These are phyloP conservation scores for Pulveroboletus sp. DNA, from an alignment of 768 basidiomycete species.

Conservation along the genomic window DNA sequence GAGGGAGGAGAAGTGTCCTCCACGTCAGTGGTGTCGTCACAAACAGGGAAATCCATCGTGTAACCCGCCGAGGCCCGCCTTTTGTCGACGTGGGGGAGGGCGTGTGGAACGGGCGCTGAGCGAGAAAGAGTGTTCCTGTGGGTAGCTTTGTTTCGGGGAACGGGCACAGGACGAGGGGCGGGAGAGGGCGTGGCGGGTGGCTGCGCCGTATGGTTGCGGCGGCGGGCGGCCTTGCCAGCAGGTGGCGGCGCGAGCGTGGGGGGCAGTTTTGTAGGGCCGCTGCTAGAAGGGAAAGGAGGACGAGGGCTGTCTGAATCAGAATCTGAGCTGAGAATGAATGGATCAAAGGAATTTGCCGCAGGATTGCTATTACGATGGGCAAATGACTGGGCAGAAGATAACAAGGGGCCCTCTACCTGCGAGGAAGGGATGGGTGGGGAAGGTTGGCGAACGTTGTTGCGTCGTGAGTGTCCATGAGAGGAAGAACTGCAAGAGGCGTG, in stretches of 20 bases:
- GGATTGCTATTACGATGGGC: constrained; percentile 30
- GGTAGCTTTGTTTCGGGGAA: constrained; percentile 34
- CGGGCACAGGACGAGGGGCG: constrained; percentile 44
- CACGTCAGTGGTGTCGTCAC: constrained; percentile 66
- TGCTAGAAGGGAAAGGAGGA: constrained; percentile 31
- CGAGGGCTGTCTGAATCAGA: constrained; percentile 37
- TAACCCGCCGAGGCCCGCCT: constrained; percentile 34
- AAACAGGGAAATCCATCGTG: constrained; percentile 56
- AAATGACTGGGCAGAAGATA: constrained; percentile 22
- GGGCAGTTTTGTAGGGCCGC: constrained; percentile 25
- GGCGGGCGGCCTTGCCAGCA: constrained; percentile 56
- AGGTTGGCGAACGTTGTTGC: constrained; percentile 57
- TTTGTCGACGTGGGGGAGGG: constrained; percentile 27
- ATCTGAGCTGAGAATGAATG: constrained; percentile 48
- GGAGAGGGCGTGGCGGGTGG: constrained; percentile 37
- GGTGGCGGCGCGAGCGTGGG: constrained; percentile 47
- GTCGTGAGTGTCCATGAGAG: constrained; percentile 41
- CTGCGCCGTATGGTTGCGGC: constrained; percentile 43
- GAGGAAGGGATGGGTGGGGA: constrained; percentile 60
- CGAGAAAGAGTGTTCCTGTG: constrained; percentile 38
- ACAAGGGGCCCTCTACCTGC: constrained; percentile 60
- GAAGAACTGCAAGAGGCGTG: constrained; percentile 43
- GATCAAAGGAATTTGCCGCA: constrained; percentile 41
- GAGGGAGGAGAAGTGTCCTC: constrained; percentile 42
- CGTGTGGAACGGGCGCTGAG: constrained; percentile 50